Percentiles rank a stretch among this genome's conserved stretches.
Conservation (phyloP, 371 early-diverging fungal species). For the Rhizopus stolonifer region DNA sequence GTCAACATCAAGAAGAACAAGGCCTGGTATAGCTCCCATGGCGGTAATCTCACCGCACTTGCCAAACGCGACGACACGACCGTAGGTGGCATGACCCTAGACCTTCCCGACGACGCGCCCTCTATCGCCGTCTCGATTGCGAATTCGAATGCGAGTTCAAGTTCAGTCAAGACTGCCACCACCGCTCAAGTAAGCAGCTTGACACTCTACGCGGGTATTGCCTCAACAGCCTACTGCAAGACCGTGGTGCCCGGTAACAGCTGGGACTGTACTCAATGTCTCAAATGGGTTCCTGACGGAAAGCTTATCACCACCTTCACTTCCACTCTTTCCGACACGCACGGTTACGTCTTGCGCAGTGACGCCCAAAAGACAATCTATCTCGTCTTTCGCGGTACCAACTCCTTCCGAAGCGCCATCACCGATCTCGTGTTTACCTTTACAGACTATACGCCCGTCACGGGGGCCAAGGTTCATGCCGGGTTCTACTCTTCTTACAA, state of each 20-base stretch:
- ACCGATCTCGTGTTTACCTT: slow-evolving; percentile 5
- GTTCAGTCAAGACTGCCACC: neutral
- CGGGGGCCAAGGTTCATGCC: slow-evolving; percentile 20
- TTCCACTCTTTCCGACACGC: slow-evolving; percentile 8
- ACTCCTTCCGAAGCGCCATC: slow-evolving; percentile 8
- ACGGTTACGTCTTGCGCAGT: slow-evolving; percentile 20
- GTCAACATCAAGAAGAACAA: slow-evolving; percentile 2
- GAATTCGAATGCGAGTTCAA: neutral
- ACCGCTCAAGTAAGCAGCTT: slow-evolving; percentile 6
- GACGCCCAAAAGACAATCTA: slow-evolving; percentile 19
- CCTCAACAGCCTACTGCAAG: slow-evolving; percentile 21
- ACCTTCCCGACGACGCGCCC: slow-evolving; percentile 1
- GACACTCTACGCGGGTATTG: slow-evolving; percentile 8
- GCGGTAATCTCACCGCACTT: neutral
- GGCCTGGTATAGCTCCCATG: slow-evolving; percentile 1
- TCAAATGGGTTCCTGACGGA: slow-evolving; percentile 17
- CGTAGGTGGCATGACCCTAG: slow-evolving; percentile 6
- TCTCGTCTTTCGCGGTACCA: slow-evolving; percentile 24
- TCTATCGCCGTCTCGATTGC: neutral
- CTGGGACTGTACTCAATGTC: slow-evolving; percentile 23
- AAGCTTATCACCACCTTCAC: slow-evolving; percentile 17
- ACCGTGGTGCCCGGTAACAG: slow-evolving; percentile 4
- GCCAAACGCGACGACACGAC: neutral
- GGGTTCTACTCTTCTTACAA: slow-evolving; percentile 14
- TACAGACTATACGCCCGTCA: slow-evolving; percentile 10